These are phyloP conservation scores for Calonectria ilicicola DNA, from an alignment of 2,329 filamentous ascomycete genomes.

Conservation along the genomic window DNA sequence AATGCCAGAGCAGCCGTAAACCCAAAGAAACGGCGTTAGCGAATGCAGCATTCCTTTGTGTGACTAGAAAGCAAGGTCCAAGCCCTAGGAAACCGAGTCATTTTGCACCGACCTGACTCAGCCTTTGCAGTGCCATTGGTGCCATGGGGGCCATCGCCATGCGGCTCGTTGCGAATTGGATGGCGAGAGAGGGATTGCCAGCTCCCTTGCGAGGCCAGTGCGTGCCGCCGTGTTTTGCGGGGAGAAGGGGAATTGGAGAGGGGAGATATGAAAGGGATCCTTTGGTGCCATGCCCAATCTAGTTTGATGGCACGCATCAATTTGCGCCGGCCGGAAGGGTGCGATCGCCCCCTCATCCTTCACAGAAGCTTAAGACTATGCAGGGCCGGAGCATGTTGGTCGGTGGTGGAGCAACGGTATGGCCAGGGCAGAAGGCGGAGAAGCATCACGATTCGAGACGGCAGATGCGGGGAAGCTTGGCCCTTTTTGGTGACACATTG, in stretches of 20 bases:
- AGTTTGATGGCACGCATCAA: conserved; percentile 28
- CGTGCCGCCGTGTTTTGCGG: conserved; percentile 20
- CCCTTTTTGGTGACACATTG: background rate
- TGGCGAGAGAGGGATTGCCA: background rate
- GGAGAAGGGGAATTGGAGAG: background rate
- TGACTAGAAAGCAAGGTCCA: background rate
- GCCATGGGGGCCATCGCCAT: background rate
- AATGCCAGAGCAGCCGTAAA: background rate
- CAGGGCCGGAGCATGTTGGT: conserved; percentile 30
- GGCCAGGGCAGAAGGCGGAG: conserved; percentile 7
- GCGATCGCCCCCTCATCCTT: conserved; percentile 19
- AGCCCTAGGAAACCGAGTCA: background rate
- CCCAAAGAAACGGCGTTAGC: background rate
- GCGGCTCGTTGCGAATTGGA: background rate
- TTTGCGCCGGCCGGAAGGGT: conserved; percentile 33
- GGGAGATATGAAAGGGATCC: conserved; percentile 27
- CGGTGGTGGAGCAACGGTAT: conserved; percentile 18
- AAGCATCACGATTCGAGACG: conserved; percentile 20
- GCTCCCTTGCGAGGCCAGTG: conserved; percentile 23
- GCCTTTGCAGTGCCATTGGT: background rate
- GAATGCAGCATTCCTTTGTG: background rate
- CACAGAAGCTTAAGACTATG: conserved; percentile 27
- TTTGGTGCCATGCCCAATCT: conserved; percentile 24
- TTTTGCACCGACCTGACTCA: background rate
- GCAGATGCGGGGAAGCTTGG: conserved; percentile 7